Conservation (phyloP, 306 rosid species). For the Glycine tomentella region DNA sequence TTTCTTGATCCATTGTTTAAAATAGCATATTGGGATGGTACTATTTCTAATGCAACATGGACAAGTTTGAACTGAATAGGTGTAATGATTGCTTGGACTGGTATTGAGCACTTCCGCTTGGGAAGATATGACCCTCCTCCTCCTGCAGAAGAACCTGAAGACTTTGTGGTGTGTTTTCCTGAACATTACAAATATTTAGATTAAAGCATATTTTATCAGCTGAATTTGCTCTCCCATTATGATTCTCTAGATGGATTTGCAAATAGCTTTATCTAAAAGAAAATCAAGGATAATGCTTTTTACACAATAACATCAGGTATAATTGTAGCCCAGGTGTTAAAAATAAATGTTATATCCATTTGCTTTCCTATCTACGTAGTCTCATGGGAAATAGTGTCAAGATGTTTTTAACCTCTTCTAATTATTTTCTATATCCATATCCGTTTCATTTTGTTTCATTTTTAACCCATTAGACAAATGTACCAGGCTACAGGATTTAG, state of each 20-base stretch:
- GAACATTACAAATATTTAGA: constrained; percentile 30
- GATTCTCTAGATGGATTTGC: constrained; percentile 9
- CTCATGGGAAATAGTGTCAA: not conserved
- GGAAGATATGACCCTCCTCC: constrained; percentile 98
- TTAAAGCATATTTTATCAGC: constrained; percentile 9
- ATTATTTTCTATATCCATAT: not conserved
- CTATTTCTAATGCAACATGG: not conserved
- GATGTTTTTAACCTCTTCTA: not conserved
- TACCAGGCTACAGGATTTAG: not conserved
- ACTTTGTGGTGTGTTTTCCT: constrained; percentile 68
- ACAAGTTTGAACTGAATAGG: constrained; percentile 56
- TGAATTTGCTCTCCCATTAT: constrained; percentile 24
- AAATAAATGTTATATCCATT: constrained; percentile 9
- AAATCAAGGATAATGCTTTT: not conserved
- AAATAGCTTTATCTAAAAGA: not conserved
- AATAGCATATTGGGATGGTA: not conserved
- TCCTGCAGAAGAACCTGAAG: constrained; percentile 87
- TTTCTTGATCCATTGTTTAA: not conserved
- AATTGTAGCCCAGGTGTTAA: not conserved
- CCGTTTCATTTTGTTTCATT: not conserved
- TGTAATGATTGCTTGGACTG: constrained; percentile 99
- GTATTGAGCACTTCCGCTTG: constrained; percentile 84
- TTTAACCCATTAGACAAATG: not conserved
- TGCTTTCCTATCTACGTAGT: constrained; percentile 12
- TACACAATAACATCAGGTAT: not conserved